These are phyloP conservation scores for Cystobasidiopsis lactophilus DNA, from an alignment of 768 basidiomycete genomes.

Conservation along the genomic window DNA sequence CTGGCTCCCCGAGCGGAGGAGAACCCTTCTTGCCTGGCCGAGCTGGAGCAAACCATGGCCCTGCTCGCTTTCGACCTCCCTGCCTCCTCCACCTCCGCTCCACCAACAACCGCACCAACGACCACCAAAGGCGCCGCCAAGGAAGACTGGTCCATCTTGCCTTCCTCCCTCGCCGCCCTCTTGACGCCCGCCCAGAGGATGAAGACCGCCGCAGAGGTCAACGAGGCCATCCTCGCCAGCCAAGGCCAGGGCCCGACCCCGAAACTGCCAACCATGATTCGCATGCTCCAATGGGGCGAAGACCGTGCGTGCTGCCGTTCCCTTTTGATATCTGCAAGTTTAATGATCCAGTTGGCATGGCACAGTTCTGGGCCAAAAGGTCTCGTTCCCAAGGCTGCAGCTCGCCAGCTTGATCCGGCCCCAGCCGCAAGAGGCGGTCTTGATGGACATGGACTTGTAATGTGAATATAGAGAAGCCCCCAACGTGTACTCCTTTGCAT, in stretches of 20 bases:
- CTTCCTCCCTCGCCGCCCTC: slow-evolving; percentile 49
- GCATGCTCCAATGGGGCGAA: slow-evolving; percentile 76
- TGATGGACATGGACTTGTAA: background rate
- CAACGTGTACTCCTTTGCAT: background rate
- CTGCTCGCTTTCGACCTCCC: slow-evolving; percentile 37
- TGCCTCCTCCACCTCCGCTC: slow-evolving; percentile 14
- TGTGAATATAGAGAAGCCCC: background rate
- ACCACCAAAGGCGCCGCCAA: slow-evolving; percentile 4
- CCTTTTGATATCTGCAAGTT: no score
- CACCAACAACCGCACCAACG: no score
- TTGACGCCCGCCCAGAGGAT: slow-evolving; percentile 67
- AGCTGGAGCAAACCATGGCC: slow-evolving; percentile 88
- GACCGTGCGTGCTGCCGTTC: slow-evolving; percentile 23
- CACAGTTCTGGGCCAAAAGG: background rate
- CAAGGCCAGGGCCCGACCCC: slow-evolving; percentile 81
- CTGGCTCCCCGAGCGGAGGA: slow-evolving; percentile 87
- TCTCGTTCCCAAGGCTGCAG: background rate
- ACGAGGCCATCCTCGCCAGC: slow-evolving; percentile 80
- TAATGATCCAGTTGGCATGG: no score
- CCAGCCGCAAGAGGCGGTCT: background rate
- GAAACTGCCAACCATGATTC: slow-evolving; percentile 59
- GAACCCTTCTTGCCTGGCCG: slow-evolving; percentile 72
- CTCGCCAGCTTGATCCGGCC: background rate
- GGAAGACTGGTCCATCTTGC: slow-evolving; percentile 21
- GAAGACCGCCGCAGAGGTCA: slow-evolving; percentile 89